Conservation (phyloP, 2,329 filamentous ascomycete genomes). For the Esteya vermicola region DNA sequence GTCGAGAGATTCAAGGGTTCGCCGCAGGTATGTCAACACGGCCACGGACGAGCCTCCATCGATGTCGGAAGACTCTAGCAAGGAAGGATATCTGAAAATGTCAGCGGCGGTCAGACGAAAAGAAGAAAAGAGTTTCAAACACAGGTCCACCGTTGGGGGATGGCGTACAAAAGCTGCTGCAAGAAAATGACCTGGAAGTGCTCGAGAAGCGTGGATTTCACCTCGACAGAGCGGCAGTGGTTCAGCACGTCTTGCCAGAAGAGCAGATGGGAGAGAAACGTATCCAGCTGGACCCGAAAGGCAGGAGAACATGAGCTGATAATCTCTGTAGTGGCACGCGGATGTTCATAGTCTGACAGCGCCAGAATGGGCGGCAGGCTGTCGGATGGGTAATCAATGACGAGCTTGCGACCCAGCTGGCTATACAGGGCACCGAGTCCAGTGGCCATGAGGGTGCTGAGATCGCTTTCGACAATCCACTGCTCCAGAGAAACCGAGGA, state of each 20-base stretch:
- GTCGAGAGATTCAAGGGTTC: conserved; percentile 80
- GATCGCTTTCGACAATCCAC: conserved; percentile 93
- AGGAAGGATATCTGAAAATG: conserved; percentile 64
- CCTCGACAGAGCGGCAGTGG: conserved; percentile 82
- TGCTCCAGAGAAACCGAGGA: conserved; percentile 75
- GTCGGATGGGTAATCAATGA: conserved; percentile 62
- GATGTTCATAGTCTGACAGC: conserved; percentile 76
- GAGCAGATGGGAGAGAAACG: conserved; percentile 83
- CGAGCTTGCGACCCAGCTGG: conserved; percentile 60
- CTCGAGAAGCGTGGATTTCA: conserved; percentile 84
- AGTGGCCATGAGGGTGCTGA: conserved; percentile 94
- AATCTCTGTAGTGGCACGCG: conserved; percentile 53
- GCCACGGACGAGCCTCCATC: conserved; percentile 95
- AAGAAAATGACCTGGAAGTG: conserved; percentile 96
- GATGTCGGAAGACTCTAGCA: conserved; percentile 91
- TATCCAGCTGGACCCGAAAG: conserved; percentile 77
- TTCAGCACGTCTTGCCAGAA: conserved; percentile 99
- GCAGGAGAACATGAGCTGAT: conserved; percentile 60
- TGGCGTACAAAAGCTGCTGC: conserved; percentile 71
- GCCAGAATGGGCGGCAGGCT: conserved; percentile 71
- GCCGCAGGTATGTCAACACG: conserved; percentile 81
- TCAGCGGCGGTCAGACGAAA: not conserved
- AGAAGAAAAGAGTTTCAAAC: too few species aligned
- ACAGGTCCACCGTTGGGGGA: too few species aligned
- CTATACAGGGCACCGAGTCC: conserved; percentile 67